Conservation (phyloP, 306 rosid species). For the Vigna angularis region DNA sequence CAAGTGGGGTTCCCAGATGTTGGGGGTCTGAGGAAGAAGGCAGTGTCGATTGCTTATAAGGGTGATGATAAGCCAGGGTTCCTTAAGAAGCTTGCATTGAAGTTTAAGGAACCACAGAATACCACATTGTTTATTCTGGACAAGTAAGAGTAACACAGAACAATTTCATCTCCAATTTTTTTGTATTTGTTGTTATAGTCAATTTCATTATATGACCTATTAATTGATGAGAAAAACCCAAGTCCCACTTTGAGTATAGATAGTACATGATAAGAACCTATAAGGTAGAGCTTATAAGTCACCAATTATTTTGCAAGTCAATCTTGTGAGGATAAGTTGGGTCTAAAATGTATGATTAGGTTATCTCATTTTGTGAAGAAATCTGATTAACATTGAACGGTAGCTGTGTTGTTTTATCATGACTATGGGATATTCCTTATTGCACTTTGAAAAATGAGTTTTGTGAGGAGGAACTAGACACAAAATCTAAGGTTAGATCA, state of each 20-base stretch:
- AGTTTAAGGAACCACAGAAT: constrained; percentile 88
- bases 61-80: constrained; percentile 87
- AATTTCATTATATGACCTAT: neutral
- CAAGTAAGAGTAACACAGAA: constrained; percentile 71
- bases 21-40: constrained; percentile 75
- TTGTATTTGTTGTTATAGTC: neutral
- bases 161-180: constrained; percentile 22
- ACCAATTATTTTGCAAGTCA: neutral
- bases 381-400: neutral
- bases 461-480: neutral
- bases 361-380: neutral
- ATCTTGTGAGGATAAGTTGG: neutral
- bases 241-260: neutral
- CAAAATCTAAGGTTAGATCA: neutral
- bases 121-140: constrained; percentile 93
- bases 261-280: neutral
- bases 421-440: neutral
- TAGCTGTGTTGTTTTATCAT: neutral
- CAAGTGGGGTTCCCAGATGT: constrained; percentile 79
- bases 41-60: constrained; percentile 66
- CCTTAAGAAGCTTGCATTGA: constrained; percentile 76
- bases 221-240: neutral
- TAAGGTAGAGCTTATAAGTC: neutral
- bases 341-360: neutral
- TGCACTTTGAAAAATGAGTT: neutral